Evolutionary conservation across 768 basidiomycete species (phyloP), one percentile per base, ranked within the genome.

Genomic region (Pleurotus salmoneostramineus): DNA sequence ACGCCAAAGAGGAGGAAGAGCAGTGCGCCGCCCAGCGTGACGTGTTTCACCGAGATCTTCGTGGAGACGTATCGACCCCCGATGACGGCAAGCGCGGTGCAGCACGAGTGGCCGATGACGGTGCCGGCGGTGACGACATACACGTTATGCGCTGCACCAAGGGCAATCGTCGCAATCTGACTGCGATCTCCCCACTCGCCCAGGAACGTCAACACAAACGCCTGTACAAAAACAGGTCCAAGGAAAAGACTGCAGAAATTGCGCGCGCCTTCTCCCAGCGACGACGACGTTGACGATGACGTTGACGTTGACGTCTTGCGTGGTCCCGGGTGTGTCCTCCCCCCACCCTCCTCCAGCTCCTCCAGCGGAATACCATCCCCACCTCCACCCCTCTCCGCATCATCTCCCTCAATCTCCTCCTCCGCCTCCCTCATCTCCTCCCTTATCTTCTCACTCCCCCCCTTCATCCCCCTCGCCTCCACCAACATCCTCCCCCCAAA

Each of bases 141-240:
- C 4, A 98, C 89, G 67, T 95, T 97, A 74, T 99, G 94, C 17
- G 95, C 92, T 21, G 95, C 95, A 2, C 91, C 96, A 54, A 98
- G 77, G 4, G 93, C 95, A 61, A 98, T 96, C 2, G 97, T 98
- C 1, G 97, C 90, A 64, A 98, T 93, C 74, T 99, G 96, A 66
- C 93, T 96, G 55, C 96, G 76, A 73, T 98, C 97, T 0, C 97
- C 96, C 97, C 97, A 98, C 73, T 99, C 97, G 7, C 95, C 97
- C n/a, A 99, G 78, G 73, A 98, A 98, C 0, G 96, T 98, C 59
- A 99, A 78, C 34, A 96, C 76, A 66, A 99, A 98, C 0, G 93
- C 85, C 71, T 99, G 95, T 2, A 95, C 94, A 66, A 98, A 96
- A 1, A 97, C 93, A 0, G 96, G 96, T 0, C 92, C 94, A 15